Conservation (phyloP, 148 eudicot genomes). For the Vaccinium macrocarpon region DNA sequence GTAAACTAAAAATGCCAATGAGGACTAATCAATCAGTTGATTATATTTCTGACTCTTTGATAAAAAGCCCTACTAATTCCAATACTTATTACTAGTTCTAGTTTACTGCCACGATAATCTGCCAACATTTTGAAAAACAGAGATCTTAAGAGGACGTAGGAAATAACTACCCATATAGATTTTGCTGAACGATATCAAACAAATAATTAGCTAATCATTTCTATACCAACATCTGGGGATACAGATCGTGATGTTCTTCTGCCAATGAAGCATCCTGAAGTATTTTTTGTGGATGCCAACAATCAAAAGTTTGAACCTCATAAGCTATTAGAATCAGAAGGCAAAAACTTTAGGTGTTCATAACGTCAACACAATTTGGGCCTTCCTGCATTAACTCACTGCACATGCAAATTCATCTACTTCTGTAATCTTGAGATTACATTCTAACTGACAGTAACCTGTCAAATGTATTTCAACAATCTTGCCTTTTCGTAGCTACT, state of each 20-base stretch:
- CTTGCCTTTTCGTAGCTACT: background rate
- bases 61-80: background rate
- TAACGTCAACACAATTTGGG: background rate
- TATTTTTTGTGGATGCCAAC: background rate
- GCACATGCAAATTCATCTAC: background rate
- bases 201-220: background rate
- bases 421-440: background rate
- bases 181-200: background rate
- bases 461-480: conserved; percentile 2
- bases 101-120: background rate
- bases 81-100: background rate
- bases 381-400: background rate
- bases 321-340: background rate
- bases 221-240: background rate
- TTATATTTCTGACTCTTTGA: background rate
- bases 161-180: background rate
- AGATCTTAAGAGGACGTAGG: background rate
- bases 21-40: background rate
- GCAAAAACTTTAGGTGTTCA: background rate
- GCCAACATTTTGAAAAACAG: background rate
- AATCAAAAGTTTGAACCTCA: background rate
- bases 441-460: background rate
- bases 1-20: background rate
- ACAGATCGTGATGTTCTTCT: background rate
- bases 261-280: background rate